phyloP scores from a whole-genome alignment of 805 yeast genomes.

The Spathaspora passalidarum region DNA sequence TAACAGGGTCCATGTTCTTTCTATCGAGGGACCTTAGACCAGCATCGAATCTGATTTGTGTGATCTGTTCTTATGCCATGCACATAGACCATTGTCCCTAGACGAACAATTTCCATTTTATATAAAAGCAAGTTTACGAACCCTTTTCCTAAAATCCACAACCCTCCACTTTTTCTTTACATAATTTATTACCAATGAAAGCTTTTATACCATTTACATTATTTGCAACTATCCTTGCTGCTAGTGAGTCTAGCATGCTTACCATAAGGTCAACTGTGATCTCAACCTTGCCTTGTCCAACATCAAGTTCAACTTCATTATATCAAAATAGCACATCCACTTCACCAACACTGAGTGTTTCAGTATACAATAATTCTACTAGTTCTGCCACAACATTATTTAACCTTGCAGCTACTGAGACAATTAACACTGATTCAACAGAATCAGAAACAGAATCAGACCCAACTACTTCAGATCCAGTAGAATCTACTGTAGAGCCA shows the following conservation, averaged over 20 bases:
- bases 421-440: too few relatives aligned
- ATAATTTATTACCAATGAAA: constrained; percentile 4
- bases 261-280: constrained; percentile 21
- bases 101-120: neutral
- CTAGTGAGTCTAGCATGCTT: constrained; percentile 13
- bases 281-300: constrained; percentile 11
- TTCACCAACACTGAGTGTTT: too few relatives aligned
- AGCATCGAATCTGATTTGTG: neutral
- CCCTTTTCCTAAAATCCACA: neutral
- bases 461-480: too few relatives aligned
- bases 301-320: constrained; percentile 4
- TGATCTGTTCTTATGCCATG: neutral
- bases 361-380: too few relatives aligned
- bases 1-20: neutral
- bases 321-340: constrained; percentile 1
- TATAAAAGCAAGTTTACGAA: neutral
- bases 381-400: neutral
- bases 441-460: too few relatives aligned
- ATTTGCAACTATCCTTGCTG: constrained; percentile 20
- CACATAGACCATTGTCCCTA: neutral
- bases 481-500: neutral
- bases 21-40: neutral
- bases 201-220: constrained; percentile 6
- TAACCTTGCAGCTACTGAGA: too few relatives aligned
- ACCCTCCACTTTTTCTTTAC: neutral